These are phyloP conservation scores for Teunomyces tritomae DNA, from an alignment of 805 yeast genomes.

Conservation along the genomic window DNA sequence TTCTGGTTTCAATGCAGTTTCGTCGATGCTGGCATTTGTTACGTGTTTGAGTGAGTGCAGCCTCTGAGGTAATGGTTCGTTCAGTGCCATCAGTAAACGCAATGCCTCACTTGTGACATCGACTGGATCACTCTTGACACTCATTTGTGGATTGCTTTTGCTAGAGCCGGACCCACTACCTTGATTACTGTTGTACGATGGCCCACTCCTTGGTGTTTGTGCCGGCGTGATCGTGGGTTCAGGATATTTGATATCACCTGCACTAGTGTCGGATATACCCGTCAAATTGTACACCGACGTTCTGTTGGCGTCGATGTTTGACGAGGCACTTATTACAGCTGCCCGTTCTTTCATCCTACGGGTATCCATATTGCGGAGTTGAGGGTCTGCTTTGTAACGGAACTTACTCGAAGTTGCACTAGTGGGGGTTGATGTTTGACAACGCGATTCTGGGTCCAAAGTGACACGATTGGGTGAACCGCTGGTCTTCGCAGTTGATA, in stretches of 20 bases:
- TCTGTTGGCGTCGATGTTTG: constrained; percentile 16
- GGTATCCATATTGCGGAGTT: constrained; percentile 6
- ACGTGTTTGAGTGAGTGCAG: constrained; percentile 1
- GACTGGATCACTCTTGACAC: constrained; percentile 5
- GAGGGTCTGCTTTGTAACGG: constrained; percentile 12
- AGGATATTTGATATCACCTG: constrained; percentile 16
- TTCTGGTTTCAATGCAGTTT: constrained; percentile 4
- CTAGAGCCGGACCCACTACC: constrained; percentile 4
- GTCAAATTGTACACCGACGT: constrained; percentile 16
- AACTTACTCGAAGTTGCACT: constrained; percentile 10
- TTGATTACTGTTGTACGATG: neutral
- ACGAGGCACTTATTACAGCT: constrained; percentile 17
- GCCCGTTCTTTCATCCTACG: constrained; percentile 6
- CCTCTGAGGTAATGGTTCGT: neutral
- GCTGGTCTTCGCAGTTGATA: constrained; percentile 4
- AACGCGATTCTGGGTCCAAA: neutral
- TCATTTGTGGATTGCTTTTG: neutral
- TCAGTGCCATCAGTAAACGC: neutral
- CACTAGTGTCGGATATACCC: constrained; percentile 10
- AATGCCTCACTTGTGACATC: neutral
- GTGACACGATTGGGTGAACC: constrained; percentile 8
- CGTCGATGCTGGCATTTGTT: neutral
- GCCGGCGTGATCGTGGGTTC: constrained; percentile 18
- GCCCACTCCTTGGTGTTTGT: constrained; percentile 9
- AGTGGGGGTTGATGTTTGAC: constrained; percentile 2